phyloP scores from a whole-genome alignment of 163 green algal species.

The Scenedesmus sp. region DNA sequence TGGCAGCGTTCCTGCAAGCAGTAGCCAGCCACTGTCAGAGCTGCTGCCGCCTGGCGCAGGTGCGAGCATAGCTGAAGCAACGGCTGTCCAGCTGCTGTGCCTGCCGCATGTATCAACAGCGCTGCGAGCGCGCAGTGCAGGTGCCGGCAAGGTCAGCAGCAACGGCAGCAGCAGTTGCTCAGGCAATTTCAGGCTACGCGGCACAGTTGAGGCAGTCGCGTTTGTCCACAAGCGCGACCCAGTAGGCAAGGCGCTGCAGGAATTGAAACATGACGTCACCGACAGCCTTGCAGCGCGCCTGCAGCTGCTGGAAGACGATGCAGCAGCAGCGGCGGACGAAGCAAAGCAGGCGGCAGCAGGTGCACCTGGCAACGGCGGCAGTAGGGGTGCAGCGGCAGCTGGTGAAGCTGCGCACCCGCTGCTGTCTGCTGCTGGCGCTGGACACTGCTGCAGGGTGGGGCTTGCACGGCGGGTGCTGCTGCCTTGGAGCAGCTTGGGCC shows the following conservation, averaged over 20 bases:
- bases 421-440: conserved; percentile 16
- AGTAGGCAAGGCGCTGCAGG: conserved; percentile 32
- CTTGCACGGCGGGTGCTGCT: conserved; percentile 51
- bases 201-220: conserved; percentile 48
- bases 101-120: neutral
- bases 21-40: neutral
- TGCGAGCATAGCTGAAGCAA: neutral
- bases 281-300: conserved; percentile 37
- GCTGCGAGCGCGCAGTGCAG: neutral
- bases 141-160: neutral
- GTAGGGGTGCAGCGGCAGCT: neutral
- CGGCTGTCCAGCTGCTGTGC: conserved; percentile 33
- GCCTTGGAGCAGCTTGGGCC: conserved; percentile 22
- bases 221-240: conserved; percentile 57
- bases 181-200: conserved; percentile 43
- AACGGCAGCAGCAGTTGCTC: neutral
- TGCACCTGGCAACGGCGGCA: neutral
- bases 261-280: conserved; percentile 52
- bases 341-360: neutral
- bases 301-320: conserved; percentile 56
- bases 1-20: neutral
- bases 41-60: neutral
- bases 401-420: conserved; percentile 42
- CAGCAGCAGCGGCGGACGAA: conserved; percentile 36
- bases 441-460: neutral